phyloP scores from a whole-genome alignment of 78 protist genomes.

The Emiliania huxleyi region DNA sequence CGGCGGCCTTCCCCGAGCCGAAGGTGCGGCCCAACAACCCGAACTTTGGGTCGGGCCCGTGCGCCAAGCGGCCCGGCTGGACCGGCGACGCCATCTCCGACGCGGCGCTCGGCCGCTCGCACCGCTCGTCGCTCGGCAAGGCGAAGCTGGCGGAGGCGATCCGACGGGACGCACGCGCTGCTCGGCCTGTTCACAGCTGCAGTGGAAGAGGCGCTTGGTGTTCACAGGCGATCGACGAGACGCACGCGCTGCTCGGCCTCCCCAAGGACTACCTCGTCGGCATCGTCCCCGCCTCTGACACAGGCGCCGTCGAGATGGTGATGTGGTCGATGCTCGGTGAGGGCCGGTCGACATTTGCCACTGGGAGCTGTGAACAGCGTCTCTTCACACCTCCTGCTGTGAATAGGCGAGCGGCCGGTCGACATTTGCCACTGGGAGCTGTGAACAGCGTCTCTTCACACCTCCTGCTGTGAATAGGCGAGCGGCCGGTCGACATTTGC shows the following conservation, averaged over 20 bases:
- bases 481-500: conserved; percentile 46
- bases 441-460: too few species aligned
- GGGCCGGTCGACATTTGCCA: conserved; percentile 47
- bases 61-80: conserved; percentile 63
- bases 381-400: too few species aligned
- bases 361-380: too few species aligned
- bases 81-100: background rate
- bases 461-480: too few species aligned
- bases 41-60: conserved; percentile 60
- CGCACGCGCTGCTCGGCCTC: conserved; percentile 12
- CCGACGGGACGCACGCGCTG: conserved; percentile 23
- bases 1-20: background rate
- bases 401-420: too few species aligned
- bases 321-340: conserved; percentile 66
- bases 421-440: too few species aligned
- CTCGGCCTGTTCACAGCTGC: too few species aligned
- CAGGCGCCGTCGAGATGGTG: conserved; percentile 56
- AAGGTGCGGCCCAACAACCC: conserved; percentile 26
- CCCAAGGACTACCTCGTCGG: conserved; percentile 56
- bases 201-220: too few species aligned
- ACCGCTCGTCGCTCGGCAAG: conserved; percentile 41
- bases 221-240: conserved; percentile 33
- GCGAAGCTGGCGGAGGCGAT: conserved; percentile 28
- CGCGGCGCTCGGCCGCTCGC: conserved; percentile 57
- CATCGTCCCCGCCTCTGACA: conserved; percentile 55